Percentiles rank a stretch among this genome's conserved stretches.
These are phyloP conservation scores for Populus alba DNA, from an alignment of 345 rosid species.

Conservation along the genomic window DNA sequence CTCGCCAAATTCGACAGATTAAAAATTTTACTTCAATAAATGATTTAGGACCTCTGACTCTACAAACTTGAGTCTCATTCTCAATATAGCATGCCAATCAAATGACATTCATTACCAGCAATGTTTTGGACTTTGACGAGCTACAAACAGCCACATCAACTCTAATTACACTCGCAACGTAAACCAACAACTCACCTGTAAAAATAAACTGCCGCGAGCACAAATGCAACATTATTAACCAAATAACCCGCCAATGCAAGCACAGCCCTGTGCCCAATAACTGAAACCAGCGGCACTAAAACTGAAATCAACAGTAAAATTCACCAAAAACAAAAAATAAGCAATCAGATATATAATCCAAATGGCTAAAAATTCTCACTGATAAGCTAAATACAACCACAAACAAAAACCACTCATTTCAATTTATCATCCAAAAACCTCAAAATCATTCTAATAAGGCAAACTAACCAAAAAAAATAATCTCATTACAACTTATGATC, in stretches of 20 bases:
- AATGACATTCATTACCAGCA: neutral
- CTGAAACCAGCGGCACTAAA: constrained; percentile 63
- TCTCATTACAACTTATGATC: too few species aligned
- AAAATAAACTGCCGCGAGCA: constrained; percentile 35
- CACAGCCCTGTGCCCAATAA: constrained; percentile 75
- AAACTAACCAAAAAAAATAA: too few species aligned
- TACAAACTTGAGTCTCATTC: neutral
- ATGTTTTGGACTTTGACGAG: too few species aligned
- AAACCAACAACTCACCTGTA: constrained; percentile 23
- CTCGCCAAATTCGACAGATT: too few species aligned
- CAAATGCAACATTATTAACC: constrained; percentile 64
- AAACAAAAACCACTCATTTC: too few species aligned
- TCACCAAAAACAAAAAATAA: neutral
- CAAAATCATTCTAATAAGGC: too few species aligned
- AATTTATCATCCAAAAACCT: too few species aligned
- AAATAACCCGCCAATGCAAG: constrained; percentile 73
- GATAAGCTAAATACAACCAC: neutral
- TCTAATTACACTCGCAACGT: neutral
- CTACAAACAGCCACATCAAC: neutral
- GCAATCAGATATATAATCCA: neutral
- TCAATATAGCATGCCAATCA: neutral
- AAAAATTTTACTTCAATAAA: neutral
- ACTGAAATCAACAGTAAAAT: constrained; percentile 39
- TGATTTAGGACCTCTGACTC: neutral
- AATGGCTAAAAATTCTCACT: neutral